Evolutionary conservation across 345 rosid genomes (phyloP).

Genomic region (Fremontodendron californicum): DNA sequence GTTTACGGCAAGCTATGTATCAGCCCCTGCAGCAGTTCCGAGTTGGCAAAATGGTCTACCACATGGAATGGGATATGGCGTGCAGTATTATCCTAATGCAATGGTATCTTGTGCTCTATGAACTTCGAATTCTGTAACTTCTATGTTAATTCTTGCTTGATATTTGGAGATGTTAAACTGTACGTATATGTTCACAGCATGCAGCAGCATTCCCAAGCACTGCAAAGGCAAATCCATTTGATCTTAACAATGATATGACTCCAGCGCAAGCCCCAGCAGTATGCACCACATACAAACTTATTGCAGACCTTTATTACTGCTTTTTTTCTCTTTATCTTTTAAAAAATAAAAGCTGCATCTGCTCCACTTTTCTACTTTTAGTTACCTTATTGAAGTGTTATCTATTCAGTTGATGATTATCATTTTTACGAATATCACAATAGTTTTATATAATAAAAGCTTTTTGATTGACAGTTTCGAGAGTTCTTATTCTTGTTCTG

Average conservation of each 20-base stretch:
- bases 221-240: conserved; percentile 63
- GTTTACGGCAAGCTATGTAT: conserved; percentile 50
- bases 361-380: not conserved
- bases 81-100: conserved; percentile 51
- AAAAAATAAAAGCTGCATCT: not conserved
- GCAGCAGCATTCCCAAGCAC: conserved; percentile 30
- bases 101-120: conserved; percentile 34
- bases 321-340: not conserved
- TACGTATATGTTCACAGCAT: conserved; percentile 34
- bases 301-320: not conserved
- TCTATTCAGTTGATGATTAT: not conserved
- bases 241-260: conserved; percentile 35
- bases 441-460: not conserved
- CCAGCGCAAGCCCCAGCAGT: conserved; percentile 37
- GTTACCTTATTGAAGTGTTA: not conserved
- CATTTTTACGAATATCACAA: not conserved
- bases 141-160: not conserved
- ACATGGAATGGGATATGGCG: conserved; percentile 45
- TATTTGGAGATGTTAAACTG: not conserved
- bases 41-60: conserved; percentile 46
- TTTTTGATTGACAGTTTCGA: not conserved
- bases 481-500: not conserved
- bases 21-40: conserved; percentile 35
- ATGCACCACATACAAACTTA: conserved; percentile 18
- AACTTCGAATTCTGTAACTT: not conserved